Evolutionary conservation across 139 green algal genomes (phyloP).

Genomic region (Chlamydomonas sphaeroides): DNA sequence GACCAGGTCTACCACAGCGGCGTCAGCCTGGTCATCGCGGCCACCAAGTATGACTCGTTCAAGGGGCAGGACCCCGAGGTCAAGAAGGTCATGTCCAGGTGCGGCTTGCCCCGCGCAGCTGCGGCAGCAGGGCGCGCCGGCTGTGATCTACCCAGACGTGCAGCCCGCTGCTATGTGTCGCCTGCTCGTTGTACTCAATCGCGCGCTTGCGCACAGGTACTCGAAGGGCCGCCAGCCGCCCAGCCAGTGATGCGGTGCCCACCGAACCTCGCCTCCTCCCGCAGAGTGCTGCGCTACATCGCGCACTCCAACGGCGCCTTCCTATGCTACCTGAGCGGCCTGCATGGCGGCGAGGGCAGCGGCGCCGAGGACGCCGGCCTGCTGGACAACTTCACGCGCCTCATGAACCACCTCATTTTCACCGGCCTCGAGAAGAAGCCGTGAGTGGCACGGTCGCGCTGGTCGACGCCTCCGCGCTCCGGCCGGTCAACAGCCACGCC

Average conservation of each 20-base stretch:
- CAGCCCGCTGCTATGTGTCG: too few relatives aligned
- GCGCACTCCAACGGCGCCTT: conserved; percentile 71
- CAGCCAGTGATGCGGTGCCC: too few relatives aligned
- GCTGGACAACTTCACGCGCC: conserved; percentile 71
- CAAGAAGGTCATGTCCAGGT: conserved; percentile 58
- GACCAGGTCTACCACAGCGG: conserved; percentile 65
- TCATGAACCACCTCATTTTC: conserved; percentile 82
- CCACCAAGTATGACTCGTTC: conserved; percentile 78
- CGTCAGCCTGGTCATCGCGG: conserved; percentile 68
- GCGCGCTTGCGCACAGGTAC: too few relatives aligned
- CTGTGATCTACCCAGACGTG: too few relatives aligned
- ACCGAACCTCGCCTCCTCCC: too few relatives aligned
- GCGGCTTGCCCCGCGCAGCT: too few relatives aligned
- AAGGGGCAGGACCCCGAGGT: conserved; percentile 62
- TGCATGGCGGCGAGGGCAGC: conserved; percentile 49
- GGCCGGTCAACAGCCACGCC: too few relatives aligned
- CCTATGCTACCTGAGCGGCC: conserved; percentile 67
- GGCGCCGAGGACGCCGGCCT: conserved; percentile 42
- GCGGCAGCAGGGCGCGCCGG: too few relatives aligned
- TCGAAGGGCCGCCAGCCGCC: too few relatives aligned
- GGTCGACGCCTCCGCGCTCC: too few relatives aligned
- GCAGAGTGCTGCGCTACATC: conserved; percentile 68
- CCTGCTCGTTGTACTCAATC: too few relatives aligned
- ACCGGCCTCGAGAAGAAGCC: conserved; percentile 74
- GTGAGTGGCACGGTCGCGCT: conserved; percentile 50